phyloP scores from a whole-genome alignment of 495 filamentous ascomycete genomes.

The Niebla homalea region DNA sequence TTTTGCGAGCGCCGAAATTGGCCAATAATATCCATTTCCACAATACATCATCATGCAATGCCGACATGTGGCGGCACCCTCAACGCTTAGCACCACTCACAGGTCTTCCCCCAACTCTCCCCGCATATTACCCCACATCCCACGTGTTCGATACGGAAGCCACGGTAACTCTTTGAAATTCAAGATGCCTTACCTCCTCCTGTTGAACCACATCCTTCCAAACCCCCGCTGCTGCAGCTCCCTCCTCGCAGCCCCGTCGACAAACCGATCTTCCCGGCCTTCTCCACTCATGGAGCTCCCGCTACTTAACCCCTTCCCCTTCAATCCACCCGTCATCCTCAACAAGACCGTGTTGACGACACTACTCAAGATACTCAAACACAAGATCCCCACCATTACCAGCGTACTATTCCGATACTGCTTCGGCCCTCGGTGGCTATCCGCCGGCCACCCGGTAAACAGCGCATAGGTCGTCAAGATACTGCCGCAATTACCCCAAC shows the following conservation, averaged over 20 bases:
- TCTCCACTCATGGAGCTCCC: conserved; percentile 26
- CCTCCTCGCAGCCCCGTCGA: conserved; percentile 59
- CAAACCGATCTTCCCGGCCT: conserved; percentile 29
- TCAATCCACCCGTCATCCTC: conserved; percentile 41
- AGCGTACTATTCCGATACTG: conserved; percentile 76
- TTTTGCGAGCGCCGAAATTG: too few species aligned
- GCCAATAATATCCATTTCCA: too few species aligned
- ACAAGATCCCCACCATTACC: conserved; percentile 77
- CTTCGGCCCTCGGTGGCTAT: conserved; percentile 49
- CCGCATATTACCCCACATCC: too few species aligned
- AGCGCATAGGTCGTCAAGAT: conserved; percentile 82
- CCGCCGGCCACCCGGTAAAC: conserved; percentile 71
- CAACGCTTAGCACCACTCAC: too few species aligned
- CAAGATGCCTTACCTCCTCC: neutral
- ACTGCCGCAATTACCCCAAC: conserved; percentile 71
- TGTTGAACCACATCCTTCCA: conserved; percentile 38
- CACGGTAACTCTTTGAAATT: neutral
- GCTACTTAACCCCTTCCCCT: conserved; percentile 31
- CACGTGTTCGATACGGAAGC: too few species aligned
- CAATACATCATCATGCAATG: too few species aligned
- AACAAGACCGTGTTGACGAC: conserved; percentile 53
- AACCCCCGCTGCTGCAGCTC: conserved; percentile 58
- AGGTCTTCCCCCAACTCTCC: too few species aligned
- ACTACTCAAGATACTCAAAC: conserved; percentile 59
- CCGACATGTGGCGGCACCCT: too few species aligned